Base-by-base conservation (phyloP, 2,329 filamentous ascomycete genomes). In the Paramyrothecium roridum region DNA sequence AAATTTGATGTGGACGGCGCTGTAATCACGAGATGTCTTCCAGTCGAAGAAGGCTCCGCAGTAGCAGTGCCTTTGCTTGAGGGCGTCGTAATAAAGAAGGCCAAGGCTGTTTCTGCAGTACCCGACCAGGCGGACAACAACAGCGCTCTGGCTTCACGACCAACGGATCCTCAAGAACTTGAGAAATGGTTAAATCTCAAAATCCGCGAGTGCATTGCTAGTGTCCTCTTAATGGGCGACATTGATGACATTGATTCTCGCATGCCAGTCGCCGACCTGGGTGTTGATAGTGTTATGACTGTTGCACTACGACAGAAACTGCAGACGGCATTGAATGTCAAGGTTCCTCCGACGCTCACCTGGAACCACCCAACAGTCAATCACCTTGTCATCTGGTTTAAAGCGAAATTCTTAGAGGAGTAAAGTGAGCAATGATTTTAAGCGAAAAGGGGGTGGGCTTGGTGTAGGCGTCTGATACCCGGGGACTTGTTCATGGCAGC, bases 291-390 rank as follows among this genome's bases (percentile, higher is more conserved):
- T 46, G 52, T 50, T 11, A 54, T 54, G 52, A 54, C 52, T 17
- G 52, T 54, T 13, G 52, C 52, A 11, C 52, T 54, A 3, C 52
- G 52, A 21, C 52, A 54, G 46, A 20, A 50, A 22, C 48, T 50
- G 8, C 48, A 56, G 51, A 13, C 48, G 22, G 30, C 43, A 1
- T 37, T 56, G 33, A 50, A 50, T 45, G 50, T 56, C 19, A 52
- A 56, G 45, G 50, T 56, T 30, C 54, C 54, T 20, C 54, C 54
- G 12, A 56, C 54, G 19, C 33, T 56, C 46, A 56, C 54, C 16
- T 56, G 54, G 54, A 52, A 47, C 37, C 46, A 53, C 23, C 54
- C 54, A 30, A 56, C 54, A 3, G 54, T 56, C 23, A 48, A 45
- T n/a, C 46, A 47, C 45, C 40, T 56, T 11, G 50, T 56, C 8